Conservation (phyloP, 2,329 filamentous ascomycete species). For the Rhinocladiella mackenziei region DNA sequence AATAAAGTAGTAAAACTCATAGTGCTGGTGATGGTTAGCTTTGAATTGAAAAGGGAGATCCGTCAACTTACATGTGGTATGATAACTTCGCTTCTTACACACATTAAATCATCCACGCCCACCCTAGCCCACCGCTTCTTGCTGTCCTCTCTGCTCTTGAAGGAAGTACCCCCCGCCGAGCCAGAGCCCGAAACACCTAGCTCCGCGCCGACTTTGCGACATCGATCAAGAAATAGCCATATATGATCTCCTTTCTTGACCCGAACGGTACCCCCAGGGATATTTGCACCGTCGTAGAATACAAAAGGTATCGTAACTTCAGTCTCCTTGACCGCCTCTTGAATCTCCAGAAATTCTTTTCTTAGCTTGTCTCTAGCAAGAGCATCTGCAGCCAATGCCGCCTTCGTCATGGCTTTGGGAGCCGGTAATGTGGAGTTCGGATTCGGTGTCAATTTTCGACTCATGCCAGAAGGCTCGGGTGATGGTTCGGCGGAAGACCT, state of each 20-base stretch:
- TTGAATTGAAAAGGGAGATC: not conserved
- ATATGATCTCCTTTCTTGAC: slow-evolving; percentile 90
- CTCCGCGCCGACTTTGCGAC: slow-evolving; percentile 83
- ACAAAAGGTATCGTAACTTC: slow-evolving; percentile 92
- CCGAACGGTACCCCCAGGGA: slow-evolving; percentile 75
- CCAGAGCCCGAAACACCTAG: slow-evolving; percentile 65
- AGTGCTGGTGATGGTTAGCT: slow-evolving; percentile 60
- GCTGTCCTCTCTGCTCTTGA: slow-evolving; percentile 50
- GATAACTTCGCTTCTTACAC: slow-evolving; percentile 85
- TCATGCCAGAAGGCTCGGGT: slow-evolving; percentile 16
- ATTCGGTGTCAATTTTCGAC: slow-evolving; percentile 41
- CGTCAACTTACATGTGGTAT: slow-evolving; percentile 75
- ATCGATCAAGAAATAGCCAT: slow-evolving; percentile 90
- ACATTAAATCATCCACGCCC: slow-evolving; percentile 90
- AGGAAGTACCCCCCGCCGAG: slow-evolving; percentile 33
- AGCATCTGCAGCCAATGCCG: slow-evolving; percentile 71
- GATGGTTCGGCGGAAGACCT: slow-evolving; percentile 15
- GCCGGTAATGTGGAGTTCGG: slow-evolving; percentile 43
- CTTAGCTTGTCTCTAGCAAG: slow-evolving; percentile 69
- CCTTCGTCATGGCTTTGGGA: slow-evolving; percentile 75
- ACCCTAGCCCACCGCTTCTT: slow-evolving; percentile 86
- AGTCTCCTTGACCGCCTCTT: slow-evolving; percentile 81
- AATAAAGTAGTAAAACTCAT: slow-evolving; percentile 95
- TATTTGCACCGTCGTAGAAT: slow-evolving; percentile 92
- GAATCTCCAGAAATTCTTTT: slow-evolving; percentile 75